A percentile compares a stretch with the other conserved stretches of the same genome.
Evolutionary conservation across 2,329 filamentous ascomycete species (phyloP).

Genomic region (Colletotrichum trifolii): DNA sequence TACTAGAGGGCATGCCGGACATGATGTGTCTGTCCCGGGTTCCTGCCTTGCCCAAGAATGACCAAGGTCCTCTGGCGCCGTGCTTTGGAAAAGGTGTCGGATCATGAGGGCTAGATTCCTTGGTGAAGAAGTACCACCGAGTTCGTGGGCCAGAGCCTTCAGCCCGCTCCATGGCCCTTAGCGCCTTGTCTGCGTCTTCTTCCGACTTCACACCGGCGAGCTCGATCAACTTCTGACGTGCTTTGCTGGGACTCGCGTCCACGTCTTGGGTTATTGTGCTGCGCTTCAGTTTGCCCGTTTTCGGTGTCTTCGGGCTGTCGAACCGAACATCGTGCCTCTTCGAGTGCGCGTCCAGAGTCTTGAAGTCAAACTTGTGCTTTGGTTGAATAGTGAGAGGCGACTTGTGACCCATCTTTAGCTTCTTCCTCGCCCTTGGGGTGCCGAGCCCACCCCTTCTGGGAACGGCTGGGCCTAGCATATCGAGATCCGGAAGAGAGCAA

Average conservation of each 20-base stretch:
- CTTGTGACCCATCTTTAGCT: conserved; percentile 50
- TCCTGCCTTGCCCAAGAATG: conserved; percentile 58
- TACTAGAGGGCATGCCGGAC: conserved; percentile 69
- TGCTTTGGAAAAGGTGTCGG: conserved; percentile 51
- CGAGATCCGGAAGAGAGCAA: conserved; percentile 66
- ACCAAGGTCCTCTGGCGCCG: conserved; percentile 56
- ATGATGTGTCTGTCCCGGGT: conserved; percentile 69
- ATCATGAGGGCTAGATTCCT: conserved; percentile 43
- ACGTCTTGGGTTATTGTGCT: conserved; percentile 40
- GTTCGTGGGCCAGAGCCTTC: conserved; percentile 48
- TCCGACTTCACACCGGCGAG: conserved; percentile 46
- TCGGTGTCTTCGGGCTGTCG: conserved; percentile 61
- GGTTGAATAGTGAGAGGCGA: conserved; percentile 63
- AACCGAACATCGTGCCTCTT: conserved; percentile 69
- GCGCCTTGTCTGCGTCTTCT: conserved; percentile 56
- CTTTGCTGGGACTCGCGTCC: conserved; percentile 30
- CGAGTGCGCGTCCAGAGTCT: conserved; percentile 69
- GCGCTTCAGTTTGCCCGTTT: conserved; percentile 47
- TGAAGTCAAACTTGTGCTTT: conserved; percentile 73
- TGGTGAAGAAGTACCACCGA: conserved; percentile 63
- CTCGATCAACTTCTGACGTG: conserved; percentile 36
- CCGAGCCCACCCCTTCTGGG: conserved; percentile 42
- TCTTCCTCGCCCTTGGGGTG: conserved; percentile 62
- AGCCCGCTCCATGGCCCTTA: conserved; percentile 63
- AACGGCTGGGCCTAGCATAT: conserved; percentile 28